A percentile compares a stretch with the other conserved stretches of the same genome.
phyloP scores from a whole-genome alignment of 495 filamentous ascomycete species.

The Stereocaulon alpinum region DNA sequence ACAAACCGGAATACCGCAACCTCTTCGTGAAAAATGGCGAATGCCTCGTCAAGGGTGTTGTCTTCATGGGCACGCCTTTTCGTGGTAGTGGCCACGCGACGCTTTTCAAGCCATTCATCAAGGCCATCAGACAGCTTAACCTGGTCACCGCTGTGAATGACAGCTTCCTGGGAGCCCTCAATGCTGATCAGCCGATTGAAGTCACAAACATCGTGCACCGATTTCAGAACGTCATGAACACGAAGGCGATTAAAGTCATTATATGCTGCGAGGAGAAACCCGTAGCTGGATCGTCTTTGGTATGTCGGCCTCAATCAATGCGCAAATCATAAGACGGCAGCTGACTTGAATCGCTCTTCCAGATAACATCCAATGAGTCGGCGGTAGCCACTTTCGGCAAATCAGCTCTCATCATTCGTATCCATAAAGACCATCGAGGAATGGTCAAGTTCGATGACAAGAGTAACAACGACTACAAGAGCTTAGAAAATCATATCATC shows the following conservation, averaged over 20 bases:
- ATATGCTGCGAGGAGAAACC: too few relatives aligned
- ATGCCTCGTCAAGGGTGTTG: conserved; percentile 7
- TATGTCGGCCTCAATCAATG: too few relatives aligned
- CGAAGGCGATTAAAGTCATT: neutral
- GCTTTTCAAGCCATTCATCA: conserved; percentile 1
- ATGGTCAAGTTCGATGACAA: conserved; percentile 11
- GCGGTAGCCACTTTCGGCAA: conserved; percentile 5
- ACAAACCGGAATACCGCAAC: conserved; percentile 1
- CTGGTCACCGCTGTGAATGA: neutral
- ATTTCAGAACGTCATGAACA: conserved; percentile 5
- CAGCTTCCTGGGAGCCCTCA: conserved; percentile 1
- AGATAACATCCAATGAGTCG: conserved; percentile 3
- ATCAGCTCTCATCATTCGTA: neutral
- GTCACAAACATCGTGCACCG: neutral
- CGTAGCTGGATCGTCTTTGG: too few relatives aligned
- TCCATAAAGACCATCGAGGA: conserved; percentile 1
- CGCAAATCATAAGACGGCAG: neutral
- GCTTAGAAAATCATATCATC: conserved; percentile 2
- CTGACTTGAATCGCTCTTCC: neutral
- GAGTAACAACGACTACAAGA: conserved; percentile 5
- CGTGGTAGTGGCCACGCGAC: conserved; percentile 9
- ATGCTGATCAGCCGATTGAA: neutral
- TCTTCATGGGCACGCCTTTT: conserved; percentile 7
- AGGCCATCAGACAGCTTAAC: conserved; percentile 1
- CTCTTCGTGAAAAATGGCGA: conserved; percentile 1